Evolutionary conservation across 1,284 basidiomycete genomes (phyloP).

Genomic region (Somion occarium): DNA sequence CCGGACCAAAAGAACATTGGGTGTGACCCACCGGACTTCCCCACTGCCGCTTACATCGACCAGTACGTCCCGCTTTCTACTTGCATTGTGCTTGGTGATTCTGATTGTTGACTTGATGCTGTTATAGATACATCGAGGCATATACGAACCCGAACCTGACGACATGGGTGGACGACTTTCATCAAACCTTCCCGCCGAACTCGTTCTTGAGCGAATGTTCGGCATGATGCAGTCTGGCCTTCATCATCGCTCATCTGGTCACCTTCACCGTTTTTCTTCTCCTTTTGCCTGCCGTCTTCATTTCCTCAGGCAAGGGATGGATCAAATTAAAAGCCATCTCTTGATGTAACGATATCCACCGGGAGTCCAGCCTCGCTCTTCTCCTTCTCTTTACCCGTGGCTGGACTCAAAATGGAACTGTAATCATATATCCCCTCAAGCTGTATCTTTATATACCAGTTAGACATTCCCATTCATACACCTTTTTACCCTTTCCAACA

Average conservation of each 20-base stretch:
- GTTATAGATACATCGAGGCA: constrained; percentile 29
- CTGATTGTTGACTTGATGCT: background rate
- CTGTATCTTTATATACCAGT: background rate
- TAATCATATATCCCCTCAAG: background rate
- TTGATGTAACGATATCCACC: too few relatives aligned
- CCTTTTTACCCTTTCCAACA: background rate
- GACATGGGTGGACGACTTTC: constrained; percentile 32
- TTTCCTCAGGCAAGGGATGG: too few relatives aligned
- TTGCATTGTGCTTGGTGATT: background rate
- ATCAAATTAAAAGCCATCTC: too few relatives aligned
- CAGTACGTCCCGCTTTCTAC: constrained; percentile 6
- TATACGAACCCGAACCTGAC: constrained; percentile 37
- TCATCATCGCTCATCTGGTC: background rate
- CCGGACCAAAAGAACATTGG: constrained; percentile 42
- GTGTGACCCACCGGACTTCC: constrained; percentile 49
- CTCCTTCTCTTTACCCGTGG: too few relatives aligned
- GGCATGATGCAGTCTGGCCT: constrained; percentile 7
- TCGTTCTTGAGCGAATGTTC: constrained; percentile 23
- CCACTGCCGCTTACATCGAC: constrained; percentile 49
- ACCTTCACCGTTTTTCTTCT: background rate
- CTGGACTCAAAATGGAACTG: background rate
- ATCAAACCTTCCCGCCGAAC: constrained; percentile 33
- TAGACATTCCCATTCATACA: background rate
- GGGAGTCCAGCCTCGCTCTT: too few relatives aligned
- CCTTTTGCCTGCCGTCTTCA: background rate